Evolutionary conservation across 306 rosid species (phyloP), one percentile per base, ranked within the genome.

Genomic region (Aeschynomene evenia): DNA sequence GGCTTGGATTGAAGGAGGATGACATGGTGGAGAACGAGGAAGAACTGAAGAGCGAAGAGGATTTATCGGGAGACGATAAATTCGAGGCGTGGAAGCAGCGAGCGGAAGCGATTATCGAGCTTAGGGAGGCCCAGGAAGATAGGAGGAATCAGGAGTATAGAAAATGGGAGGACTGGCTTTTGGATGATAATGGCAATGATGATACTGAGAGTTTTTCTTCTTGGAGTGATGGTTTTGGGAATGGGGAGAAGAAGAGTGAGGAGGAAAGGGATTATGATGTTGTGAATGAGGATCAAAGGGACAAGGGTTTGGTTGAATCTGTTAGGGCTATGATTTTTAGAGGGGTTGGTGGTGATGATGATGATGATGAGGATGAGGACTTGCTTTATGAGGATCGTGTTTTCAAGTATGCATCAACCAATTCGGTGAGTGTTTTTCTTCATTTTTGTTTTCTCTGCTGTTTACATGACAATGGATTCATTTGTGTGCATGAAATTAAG

Each of bases 71-170:
- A 13, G 83, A 59, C 36, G 87, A 83, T 16, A 88, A 87, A 60
- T 94, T 94, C 61, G 97, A 90, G 77, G 94, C 91, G 5, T 94
- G 98, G 98, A 94, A 80, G 90, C 81, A 78, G 53, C 85, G 98
- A 75, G 98, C 97, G 0, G 97, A 94, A 50, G 97, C 97, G 1
- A 94, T 90, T 19, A 68, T 84, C 4, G 98, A 94, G 62, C 55
- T 94, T 62, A 82, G 96, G 80, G 96, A 94, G 72, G 96, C 96
- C 0, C 91, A 80, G 31, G 88, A 90, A 62, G 94, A 90, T 67
- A 64, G 45, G 51, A 84, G 61, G 52, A 88, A 93, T 20, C 78
- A 86, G 74, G 96, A 85, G 48, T 62, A 71, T 34, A 83, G 84
- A 75, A 79, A 67, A 33, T 94, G 98, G 97, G 96, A 88, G 75